Base-by-base conservation (phyloP, 495 filamentous ascomycete species). In the Hypoxylon fragiforme region DNA sequence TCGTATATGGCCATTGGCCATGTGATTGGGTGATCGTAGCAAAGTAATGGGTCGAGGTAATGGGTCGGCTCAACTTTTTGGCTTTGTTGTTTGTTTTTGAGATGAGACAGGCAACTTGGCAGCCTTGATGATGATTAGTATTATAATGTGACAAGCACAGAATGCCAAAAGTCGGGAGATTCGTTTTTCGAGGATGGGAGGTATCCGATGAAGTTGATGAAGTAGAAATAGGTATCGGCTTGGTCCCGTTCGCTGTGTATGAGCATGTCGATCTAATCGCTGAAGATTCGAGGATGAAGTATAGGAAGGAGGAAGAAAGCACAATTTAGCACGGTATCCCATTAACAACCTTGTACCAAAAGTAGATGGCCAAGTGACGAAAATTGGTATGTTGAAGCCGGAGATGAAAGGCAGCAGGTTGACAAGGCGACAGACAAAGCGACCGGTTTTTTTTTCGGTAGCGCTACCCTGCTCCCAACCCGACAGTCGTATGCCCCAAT, bases 1-100 rank as follows among this genome's bases (percentile, higher is more conserved):
- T 48, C 30, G 38, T 47, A 35, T 60, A 59, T 54, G 51, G 66
- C 66, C 66, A 69, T 60, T 19, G 46, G 37, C 34, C 18, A 4
- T 43, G 12, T 44, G 45, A 14, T 60, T 20, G 47, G 28, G 15
- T 43, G 24, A 35, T 6, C 15, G 34, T 16, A n/a, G 9, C 21
- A 43, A n/a, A n/a, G n/a, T n/a, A n/a, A n/a, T n/a, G n/a, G n/a
- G n/a, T n/a, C n/a, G n/a, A n/a, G n/a, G n/a, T n/a, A n/a, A n/a
- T n/a, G n/a, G n/a, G n/a, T n/a, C n/a, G n/a, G n/a, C n/a, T n/a
- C n/a, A n/a, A n/a, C n/a, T n/a, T n/a, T n/a, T 19, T 9, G 36
- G 9, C 19, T 40, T 9, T 26, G 6, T 14, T 35, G 14, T 7
- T 35, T 51, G 37, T 41, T 39, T 43, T 15, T 19, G 30, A 35